Evolutionary conservation across 352 stramenopile species (phyloP).

Genomic region (Globisporangium alternatum): DNA sequence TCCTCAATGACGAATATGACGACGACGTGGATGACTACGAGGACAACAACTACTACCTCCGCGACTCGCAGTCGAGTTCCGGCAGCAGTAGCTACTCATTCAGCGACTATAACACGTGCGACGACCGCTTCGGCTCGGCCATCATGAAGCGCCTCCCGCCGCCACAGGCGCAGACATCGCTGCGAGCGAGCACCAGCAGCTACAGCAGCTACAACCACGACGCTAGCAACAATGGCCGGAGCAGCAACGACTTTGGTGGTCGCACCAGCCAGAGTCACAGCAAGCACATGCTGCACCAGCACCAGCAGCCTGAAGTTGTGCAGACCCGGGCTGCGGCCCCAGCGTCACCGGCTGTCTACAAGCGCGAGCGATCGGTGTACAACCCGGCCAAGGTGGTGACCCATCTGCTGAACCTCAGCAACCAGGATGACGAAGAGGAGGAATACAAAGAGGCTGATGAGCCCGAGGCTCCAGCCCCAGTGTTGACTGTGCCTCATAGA

Average conservation of each 20-base stretch:
- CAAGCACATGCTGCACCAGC: slow-evolving; percentile 6
- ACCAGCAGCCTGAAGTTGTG: background rate
- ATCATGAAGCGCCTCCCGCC: slow-evolving; percentile 25
- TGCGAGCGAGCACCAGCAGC: background rate
- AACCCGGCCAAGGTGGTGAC: slow-evolving; percentile 14
- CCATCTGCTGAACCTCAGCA: slow-evolving; percentile 12
- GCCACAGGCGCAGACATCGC: background rate
- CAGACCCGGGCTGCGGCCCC: background rate
- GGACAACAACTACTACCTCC: slow-evolving; percentile 15
- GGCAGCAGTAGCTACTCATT: slow-evolving; percentile 56
- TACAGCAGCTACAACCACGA: background rate
- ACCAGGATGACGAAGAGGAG: slow-evolving; percentile 1
- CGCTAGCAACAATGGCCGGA: background rate
- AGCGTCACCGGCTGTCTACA: background rate
- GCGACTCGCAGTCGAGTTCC: slow-evolving; percentile 37
- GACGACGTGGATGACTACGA: background rate
- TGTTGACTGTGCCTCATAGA: background rate
- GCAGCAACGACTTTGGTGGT: background rate
- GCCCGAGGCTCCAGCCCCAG: background rate
- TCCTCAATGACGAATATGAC: background rate
- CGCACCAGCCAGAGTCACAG: slow-evolving; percentile 1
- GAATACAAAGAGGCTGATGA: background rate
- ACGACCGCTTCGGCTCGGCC: slow-evolving; percentile 27
- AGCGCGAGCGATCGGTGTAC: slow-evolving; percentile 6
- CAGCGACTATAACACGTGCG: slow-evolving; percentile 58